phyloP scores from a whole-genome alignment of 2,329 filamentous ascomycete species.

The Rutstroemia sp. region DNA sequence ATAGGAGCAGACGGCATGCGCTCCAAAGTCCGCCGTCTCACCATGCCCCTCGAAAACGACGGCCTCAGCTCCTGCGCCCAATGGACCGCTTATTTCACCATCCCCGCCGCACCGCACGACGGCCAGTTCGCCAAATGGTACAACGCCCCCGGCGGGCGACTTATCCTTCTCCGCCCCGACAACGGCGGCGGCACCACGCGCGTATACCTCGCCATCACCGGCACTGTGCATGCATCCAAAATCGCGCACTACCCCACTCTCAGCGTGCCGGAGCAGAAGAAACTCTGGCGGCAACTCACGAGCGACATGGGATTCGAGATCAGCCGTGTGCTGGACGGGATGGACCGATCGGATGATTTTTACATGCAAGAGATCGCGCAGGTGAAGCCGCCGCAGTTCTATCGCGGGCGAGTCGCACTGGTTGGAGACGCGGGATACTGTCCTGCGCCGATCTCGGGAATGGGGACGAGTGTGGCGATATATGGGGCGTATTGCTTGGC shows the following conservation, averaged over 20 bases:
- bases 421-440: slow-evolving; percentile 46
- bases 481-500: slow-evolving; percentile 40
- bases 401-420: slow-evolving; percentile 35
- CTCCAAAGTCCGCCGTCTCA: slow-evolving; percentile 39
- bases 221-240: neutral
- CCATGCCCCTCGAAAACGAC: slow-evolving; percentile 35
- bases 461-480: slow-evolving; percentile 35
- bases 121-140: slow-evolving; percentile 2
- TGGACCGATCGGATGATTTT: slow-evolving; percentile 33
- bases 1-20: slow-evolving; percentile 42
- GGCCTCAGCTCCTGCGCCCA: slow-evolving; percentile 20
- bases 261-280: neutral
- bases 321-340: slow-evolving; percentile 30
- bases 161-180: neutral
- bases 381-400: slow-evolving; percentile 35
- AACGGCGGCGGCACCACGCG: neutral
- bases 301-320: slow-evolving; percentile 34
- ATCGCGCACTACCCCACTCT: neutral
- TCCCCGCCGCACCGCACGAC: slow-evolving; percentile 29
- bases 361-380: slow-evolving; percentile 34
- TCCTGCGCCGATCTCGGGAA: slow-evolving; percentile 30
- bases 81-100: slow-evolving; percentile 38
- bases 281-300: neutral
- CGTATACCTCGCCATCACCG: neutral
- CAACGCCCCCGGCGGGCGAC: neutral